phyloP scores from a whole-genome alignment of 495 filamentous ascomycete genomes.

The Talaromyces stipitatus region DNA sequence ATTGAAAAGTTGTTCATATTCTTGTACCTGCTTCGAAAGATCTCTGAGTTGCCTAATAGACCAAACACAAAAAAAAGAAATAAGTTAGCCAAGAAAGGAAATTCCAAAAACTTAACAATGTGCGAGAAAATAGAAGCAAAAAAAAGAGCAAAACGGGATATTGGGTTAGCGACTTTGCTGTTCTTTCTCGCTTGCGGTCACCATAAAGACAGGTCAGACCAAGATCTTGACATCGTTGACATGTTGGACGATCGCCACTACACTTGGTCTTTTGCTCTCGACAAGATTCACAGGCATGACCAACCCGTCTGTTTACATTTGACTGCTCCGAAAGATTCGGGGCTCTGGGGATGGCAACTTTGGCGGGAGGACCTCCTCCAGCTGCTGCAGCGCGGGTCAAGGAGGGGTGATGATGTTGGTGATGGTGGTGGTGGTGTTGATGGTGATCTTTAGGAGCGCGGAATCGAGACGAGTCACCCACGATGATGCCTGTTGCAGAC shows the following conservation, averaged over 20 bases:
- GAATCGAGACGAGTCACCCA: slow-evolving; percentile 11
- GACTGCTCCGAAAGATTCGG: slow-evolving; percentile 18
- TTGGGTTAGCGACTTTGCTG: slow-evolving; percentile 38
- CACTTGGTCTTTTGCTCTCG: slow-evolving; percentile 62
- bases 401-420: slow-evolving; percentile 1
- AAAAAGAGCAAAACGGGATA: neutral
- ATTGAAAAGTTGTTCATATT: slow-evolving; percentile 27
- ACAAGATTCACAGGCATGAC: slow-evolving; percentile 65
- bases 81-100: slow-evolving; percentile 17
- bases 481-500: slow-evolving; percentile 10
- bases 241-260: slow-evolving; percentile 48
- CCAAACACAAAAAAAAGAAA: slow-evolving; percentile 12
- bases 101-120: slow-evolving; percentile 9
- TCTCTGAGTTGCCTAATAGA: slow-evolving; percentile 31
- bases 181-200: slow-evolving; percentile 52
- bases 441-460: slow-evolving; percentile 4
- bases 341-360: slow-evolving; percentile 34
- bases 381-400: slow-evolving; percentile 11
- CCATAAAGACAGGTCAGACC: slow-evolving; percentile 44
- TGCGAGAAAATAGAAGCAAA: neutral
- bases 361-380: slow-evolving; percentile 18
- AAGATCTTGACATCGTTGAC: slow-evolving; percentile 49
- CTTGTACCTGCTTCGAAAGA: slow-evolving; percentile 26
- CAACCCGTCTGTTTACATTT: slow-evolving; percentile 30
- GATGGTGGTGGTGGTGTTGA: neutral